Base-by-base conservation (phyloP, 352 stramenopile genomes). In the Plasmopara muralis region DNA sequence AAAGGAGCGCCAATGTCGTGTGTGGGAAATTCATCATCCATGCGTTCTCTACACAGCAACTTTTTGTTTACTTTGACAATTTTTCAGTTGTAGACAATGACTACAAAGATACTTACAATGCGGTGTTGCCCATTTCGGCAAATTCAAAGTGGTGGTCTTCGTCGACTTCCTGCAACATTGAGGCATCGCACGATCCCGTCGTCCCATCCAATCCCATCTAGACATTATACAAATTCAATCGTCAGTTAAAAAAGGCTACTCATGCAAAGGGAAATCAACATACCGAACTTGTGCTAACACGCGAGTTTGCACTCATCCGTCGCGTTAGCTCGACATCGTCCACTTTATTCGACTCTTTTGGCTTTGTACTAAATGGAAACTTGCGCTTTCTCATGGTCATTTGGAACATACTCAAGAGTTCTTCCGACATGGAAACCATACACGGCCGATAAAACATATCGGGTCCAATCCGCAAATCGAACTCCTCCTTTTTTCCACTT, bases 301-400 rank as follows among this genome's bases (percentile, higher is more conserved):
- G 74, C 55, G 66, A 76, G 14, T 64, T 66, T 9, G 66, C 65
- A 15, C 78, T 92, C 65, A 87, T 74, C 28, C 77, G 77, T 20
- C 81, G 76, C 16, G 73, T 84, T 38, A 86, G 61, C 43, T 93
- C 82, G 42, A 89, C 71, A n/a, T 74, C 66, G 4, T 81, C 57
- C 0, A 37, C 29, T 68, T 68, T 30, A 60, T 60, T 47, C 47
- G 50, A 12, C 51, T 66, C 28, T 67, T 57, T 53, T 7, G 68
- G 43, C 25, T 62, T 63, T 1, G 42, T 55, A 20, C 68, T 55
- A 49, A 89, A 90, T 29, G 76, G 81, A 40, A 92, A 86, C 45
- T 88, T 94, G 14, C 70, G 68, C 67, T 91, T 91, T 64, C 83
- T 89, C 85, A 93, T 93, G 1, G 79, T 93, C 45, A 77, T 54